Conservation (phyloP, 2,329 filamentous ascomycete species). For the Exophiala oligosperma region DNA sequence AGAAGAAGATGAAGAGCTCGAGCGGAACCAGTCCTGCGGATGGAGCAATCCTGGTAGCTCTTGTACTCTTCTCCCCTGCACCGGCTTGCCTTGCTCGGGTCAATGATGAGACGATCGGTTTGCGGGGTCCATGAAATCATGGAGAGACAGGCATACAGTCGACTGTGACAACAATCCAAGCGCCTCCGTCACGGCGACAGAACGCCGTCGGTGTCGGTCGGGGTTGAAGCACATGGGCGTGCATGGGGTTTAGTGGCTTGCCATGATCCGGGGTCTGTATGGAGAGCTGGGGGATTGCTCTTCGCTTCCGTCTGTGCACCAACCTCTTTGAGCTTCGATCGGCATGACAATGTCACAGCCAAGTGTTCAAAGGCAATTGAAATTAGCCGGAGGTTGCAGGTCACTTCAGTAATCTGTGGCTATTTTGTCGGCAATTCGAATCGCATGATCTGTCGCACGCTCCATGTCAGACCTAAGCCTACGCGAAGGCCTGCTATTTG, state of each 20-base stretch:
- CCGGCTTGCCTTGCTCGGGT: neutral
- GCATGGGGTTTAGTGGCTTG: neutral
- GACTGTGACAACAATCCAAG: neutral
- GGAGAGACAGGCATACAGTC: neutral
- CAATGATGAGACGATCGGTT: neutral
- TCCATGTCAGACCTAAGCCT: too few species aligned
- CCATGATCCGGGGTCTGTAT: neutral
- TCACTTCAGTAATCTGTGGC: too few species aligned
- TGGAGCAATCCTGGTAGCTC: neutral
- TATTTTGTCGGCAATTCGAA: too few species aligned
- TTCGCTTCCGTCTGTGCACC: neutral
- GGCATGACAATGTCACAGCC: conserved; percentile 2
- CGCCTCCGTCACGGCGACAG: neutral
- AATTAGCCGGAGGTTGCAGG: neutral
- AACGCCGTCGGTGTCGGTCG: neutral
- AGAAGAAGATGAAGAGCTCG: neutral
- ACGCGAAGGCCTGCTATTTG: too few species aligned
- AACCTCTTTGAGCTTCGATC: neutral
- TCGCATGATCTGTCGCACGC: too few species aligned
- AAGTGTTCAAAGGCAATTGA: neutral
- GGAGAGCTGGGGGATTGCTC: conserved; percentile 1
- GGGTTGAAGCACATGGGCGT: neutral
- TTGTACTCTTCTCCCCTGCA: neutral
- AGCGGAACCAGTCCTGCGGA: neutral
- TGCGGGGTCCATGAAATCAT: conserved; percentile 5